phyloP scores from a whole-genome alignment of 1,284 basidiomycete species.

The Schizophyllum amplum region DNA sequence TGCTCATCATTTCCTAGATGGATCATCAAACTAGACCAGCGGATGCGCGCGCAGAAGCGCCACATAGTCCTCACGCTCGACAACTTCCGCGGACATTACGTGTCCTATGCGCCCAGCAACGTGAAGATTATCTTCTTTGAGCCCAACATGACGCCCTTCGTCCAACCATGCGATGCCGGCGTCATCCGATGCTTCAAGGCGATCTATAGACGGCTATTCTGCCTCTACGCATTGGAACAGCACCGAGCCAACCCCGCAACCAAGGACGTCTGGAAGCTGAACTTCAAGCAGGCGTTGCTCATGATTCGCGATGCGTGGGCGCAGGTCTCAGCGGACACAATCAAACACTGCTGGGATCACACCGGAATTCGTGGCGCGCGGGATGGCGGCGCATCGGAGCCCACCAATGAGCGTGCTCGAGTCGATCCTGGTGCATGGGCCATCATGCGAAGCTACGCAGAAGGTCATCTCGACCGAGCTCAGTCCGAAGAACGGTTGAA shows the following conservation, averaged over 20 bases:
- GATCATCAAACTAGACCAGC: conserved; percentile 17
- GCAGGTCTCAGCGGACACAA: conserved; percentile 18
- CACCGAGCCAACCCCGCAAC: conserved; percentile 20
- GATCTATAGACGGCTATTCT: conserved; percentile 22
- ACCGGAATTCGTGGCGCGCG: conserved; percentile 14
- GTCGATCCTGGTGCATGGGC: conserved; percentile 10
- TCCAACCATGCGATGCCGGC: conserved; percentile 23
- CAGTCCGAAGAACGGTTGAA: conserved; percentile 12
- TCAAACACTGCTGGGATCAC: conserved; percentile 27
- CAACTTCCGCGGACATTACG: conserved; percentile 24
- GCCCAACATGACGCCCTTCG: conserved; percentile 21
- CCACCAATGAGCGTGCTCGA: neutral
- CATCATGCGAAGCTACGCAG: conserved; percentile 15
- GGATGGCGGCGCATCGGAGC: neutral
- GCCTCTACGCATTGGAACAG: conserved; percentile 20
- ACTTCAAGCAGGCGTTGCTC: conserved; percentile 24
- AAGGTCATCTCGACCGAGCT: conserved; percentile 15
- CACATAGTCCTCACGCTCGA: conserved; percentile 22
- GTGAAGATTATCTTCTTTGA: conserved; percentile 19
- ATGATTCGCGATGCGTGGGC: conserved; percentile 24
- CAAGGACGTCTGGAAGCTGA: conserved; percentile 26
- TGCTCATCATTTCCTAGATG: conserved; percentile 14
- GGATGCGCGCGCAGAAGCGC: conserved; percentile 17
- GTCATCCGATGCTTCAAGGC: conserved; percentile 23
- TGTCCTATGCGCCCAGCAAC: conserved; percentile 17